Percentiles rank a stretch among this genome's conserved stretches.
Conservation (phyloP, 1,139 yeast genomes). For the Candida freyschussii region DNA sequence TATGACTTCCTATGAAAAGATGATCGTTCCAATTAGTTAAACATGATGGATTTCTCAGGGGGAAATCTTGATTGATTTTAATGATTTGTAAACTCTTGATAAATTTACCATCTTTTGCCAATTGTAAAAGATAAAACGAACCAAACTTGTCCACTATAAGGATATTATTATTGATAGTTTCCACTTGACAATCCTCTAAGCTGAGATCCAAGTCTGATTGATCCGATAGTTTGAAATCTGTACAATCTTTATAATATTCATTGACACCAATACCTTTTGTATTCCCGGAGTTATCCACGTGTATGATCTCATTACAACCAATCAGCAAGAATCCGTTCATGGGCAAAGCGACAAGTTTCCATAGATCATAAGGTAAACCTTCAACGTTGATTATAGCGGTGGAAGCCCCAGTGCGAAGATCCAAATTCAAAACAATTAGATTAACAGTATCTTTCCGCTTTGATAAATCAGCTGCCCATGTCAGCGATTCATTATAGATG, state of each 20-base stretch:
- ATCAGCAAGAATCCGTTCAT: slow-evolving; percentile 63
- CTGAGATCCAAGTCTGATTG: slow-evolving; percentile 47
- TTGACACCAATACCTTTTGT: slow-evolving; percentile 65
- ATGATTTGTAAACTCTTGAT: slow-evolving; percentile 32
- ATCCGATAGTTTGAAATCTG: slow-evolving; percentile 49
- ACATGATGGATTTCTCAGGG: slow-evolving; percentile 17
- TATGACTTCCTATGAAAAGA: slow-evolving; percentile 40
- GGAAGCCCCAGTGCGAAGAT: slow-evolving; percentile 55
- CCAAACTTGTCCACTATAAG: slow-evolving; percentile 52
- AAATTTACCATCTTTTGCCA: slow-evolving; percentile 43
- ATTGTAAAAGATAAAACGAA: slow-evolving; percentile 43
- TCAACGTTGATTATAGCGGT: slow-evolving; percentile 62
- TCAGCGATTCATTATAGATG: slow-evolving; percentile 49
- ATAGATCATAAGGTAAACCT: slow-evolving; percentile 72
- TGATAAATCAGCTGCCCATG: slow-evolving; percentile 73
- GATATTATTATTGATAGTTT: slow-evolving; percentile 44
- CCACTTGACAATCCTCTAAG: slow-evolving; percentile 53
- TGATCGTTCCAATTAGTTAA: slow-evolving; percentile 23
- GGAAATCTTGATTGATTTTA: slow-evolving; percentile 13
- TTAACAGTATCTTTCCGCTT: slow-evolving; percentile 58
- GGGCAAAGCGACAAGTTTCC: slow-evolving; percentile 57
- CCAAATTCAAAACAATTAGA: slow-evolving; percentile 61
- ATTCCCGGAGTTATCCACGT: slow-evolving; percentile 80
- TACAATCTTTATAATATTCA: slow-evolving; percentile 44
- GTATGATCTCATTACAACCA: slow-evolving; percentile 76